These are phyloP conservation scores for Podospora didyma DNA, from an alignment of 495 filamentous ascomycete species.

Conservation along the genomic window DNA sequence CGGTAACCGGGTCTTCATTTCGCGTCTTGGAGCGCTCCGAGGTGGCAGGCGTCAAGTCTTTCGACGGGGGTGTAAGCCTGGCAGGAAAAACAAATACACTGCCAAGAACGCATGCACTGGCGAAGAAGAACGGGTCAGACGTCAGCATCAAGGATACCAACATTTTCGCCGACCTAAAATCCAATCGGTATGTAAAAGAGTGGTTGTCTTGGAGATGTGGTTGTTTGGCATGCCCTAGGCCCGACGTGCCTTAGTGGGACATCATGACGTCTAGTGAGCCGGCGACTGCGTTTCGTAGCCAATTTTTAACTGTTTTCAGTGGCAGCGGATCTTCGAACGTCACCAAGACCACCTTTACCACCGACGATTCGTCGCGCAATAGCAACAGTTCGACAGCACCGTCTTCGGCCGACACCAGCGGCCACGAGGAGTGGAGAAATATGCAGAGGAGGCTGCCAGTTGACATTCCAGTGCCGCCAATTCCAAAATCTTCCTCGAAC, in stretches of 20 bases:
- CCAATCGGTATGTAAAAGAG: constrained; percentile 47
- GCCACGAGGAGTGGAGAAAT: constrained; percentile 50
- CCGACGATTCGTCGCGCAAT: constrained; percentile 64
- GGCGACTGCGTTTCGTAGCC: not conserved
- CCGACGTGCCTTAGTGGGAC: too few relatives aligned
- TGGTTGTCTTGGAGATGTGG: not conserved
- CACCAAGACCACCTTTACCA: constrained; percentile 55
- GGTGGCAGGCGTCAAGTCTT: constrained; percentile 32
- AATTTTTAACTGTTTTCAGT: constrained; percentile 33
- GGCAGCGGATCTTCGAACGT: constrained; percentile 63
- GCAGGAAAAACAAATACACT: constrained; percentile 25
- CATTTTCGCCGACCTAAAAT: constrained; percentile 51
- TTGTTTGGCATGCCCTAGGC: not conserved
- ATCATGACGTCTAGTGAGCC: too few relatives aligned
- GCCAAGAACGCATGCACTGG: constrained; percentile 8
- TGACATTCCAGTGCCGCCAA: constrained; percentile 56
- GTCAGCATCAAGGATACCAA: constrained; percentile 45
- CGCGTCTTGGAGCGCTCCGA: constrained; percentile 46
- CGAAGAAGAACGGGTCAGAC: constrained; percentile 25
- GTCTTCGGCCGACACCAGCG: constrained; percentile 61
- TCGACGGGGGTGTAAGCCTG: constrained; percentile 37
- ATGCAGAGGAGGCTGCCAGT: constrained; percentile 46
- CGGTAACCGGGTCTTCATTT: constrained; percentile 41
- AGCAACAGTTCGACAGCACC: constrained; percentile 72
- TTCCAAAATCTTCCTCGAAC: constrained; percentile 44